phyloP scores from a whole-genome alignment of 805 yeast genomes.

The Candida adriatica region DNA sequence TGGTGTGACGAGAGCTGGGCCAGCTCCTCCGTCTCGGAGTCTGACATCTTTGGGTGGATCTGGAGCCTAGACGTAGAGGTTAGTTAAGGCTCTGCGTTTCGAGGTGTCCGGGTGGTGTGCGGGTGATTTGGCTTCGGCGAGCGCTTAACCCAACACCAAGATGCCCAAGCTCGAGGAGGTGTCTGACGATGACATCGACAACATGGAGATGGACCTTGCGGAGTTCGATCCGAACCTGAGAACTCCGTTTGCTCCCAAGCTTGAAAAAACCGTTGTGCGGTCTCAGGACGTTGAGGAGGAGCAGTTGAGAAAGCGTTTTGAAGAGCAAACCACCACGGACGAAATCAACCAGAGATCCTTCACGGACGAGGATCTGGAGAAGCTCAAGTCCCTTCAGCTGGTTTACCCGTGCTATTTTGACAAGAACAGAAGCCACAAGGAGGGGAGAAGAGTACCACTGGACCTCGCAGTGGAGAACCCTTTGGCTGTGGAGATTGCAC shows the following conservation, averaged over 20 bases:
- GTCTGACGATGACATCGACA: conserved; percentile 77
- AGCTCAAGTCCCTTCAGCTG: conserved; percentile 63
- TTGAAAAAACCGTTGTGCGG: conserved; percentile 52
- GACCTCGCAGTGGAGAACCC: conserved; percentile 81
- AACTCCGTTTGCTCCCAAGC: conserved; percentile 68
- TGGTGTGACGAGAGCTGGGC: no score
- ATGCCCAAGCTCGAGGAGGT: conserved; percentile 74
- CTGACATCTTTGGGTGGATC: no score
- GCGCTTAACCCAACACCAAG: conserved; percentile 12
- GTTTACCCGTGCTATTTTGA: conserved; percentile 94
- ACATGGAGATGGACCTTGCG: conserved; percentile 89
- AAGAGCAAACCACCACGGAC: conserved; percentile 2
- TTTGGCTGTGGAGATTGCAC: conserved; percentile 72
- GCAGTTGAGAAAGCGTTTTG: conserved; percentile 12
- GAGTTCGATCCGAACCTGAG: conserved; percentile 71
- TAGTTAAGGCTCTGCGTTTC: no score
- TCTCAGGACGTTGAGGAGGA: conserved; percentile 41
- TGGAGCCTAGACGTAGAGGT: no score
- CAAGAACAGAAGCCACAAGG: conserved; percentile 57
- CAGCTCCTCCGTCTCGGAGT: no score
- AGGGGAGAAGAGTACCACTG: conserved; percentile 76
- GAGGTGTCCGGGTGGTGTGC: no score
- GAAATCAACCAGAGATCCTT: conserved; percentile 24
- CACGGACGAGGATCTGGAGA: conserved; percentile 51
- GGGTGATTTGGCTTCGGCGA: no score